A percentile compares a stretch with the other conserved stretches of the same genome.
phyloP scores from a whole-genome alignment of 306 rosid species.

The Biancaea sappan region DNA sequence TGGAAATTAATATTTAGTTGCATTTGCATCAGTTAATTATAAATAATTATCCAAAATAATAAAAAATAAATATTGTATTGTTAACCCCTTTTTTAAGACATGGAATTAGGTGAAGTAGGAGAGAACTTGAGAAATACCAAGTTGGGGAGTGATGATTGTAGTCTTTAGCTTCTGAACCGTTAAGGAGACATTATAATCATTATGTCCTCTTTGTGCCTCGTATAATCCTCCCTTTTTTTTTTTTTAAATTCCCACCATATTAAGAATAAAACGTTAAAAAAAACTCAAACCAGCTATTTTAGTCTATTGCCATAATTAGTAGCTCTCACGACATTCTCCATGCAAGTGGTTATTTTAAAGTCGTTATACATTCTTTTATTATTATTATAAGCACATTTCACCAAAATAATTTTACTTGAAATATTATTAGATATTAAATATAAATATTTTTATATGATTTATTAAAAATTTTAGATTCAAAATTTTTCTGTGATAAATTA shows the following conservation, averaged over 20 bases:
- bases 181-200: slow-evolving; percentile 44
- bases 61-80: too few species aligned
- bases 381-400: too few species aligned
- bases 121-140: not conserved
- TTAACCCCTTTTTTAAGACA: not conserved
- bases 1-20: too few species aligned
- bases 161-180: slow-evolving; percentile 42
- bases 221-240: not conserved
- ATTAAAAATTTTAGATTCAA: too few species aligned
- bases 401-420: too few species aligned
- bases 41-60: too few species aligned
- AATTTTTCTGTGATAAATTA: too few species aligned
- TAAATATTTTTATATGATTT: too few species aligned
- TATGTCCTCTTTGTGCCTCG: slow-evolving; percentile 19
- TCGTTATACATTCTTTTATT: too few species aligned
- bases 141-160: slow-evolving; percentile 36
- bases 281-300: not conserved
- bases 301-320: not conserved
- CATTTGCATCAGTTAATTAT: too few species aligned
- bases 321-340: not conserved
- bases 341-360: not conserved
- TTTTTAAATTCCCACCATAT: not conserved
- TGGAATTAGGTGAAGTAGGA: not conserved
- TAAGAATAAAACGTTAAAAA: not conserved
- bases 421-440: too few species aligned